Evolutionary conservation across 2,329 filamentous ascomycete genomes (phyloP), one percentile per base, ranked within the genome.

Genomic region (Lecanoromycetidae sp.): DNA sequence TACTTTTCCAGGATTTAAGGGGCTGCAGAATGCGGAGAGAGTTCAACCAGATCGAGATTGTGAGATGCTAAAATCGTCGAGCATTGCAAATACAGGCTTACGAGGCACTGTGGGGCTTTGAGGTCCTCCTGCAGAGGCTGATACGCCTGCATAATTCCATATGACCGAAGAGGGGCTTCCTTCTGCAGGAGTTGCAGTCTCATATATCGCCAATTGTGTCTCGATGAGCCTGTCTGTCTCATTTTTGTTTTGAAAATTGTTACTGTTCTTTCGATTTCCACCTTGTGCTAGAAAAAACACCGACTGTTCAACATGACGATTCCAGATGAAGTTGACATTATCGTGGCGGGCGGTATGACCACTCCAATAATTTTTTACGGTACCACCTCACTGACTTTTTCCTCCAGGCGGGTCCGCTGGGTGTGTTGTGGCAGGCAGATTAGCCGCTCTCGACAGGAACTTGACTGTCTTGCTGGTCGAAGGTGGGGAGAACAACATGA

Each of bases 261-360:
- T 33, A 33, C 5, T 13, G 30, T 15, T 33, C 13, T 15, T 10
- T 8, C 19, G 7, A 22, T 13, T 19, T 9, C 4, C 35, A 37
- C 3, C 13, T 6, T 37, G 9, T 19, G 22, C 13, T 20, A 19
- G 6, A 23, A 22, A 25, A n/a, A 6, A 22, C 5, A n/a, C 8
- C 33, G 5, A 12, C 12, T 20, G 12, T 2, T 26, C 48, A 58
- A 38, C 48, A 80, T 77, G 71, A 76, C 71, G 54, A 70, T 87
- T 53, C 82, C 82, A 29, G 82, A 87, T 50, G 83, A 87, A 69
- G 83, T 85, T 58, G 83, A 87, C 61, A 86, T 87, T 57, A 87
- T 87, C 57, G 80, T 87, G 25, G 82, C 79, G 55, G 83, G 83
- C 58, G 83, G 83, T 58, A 26, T 26, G 17, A 41, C 20, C 22